Evolutionary conservation across 2,329 filamentous ascomycete species (phyloP), one percentile per base, ranked within the genome.

Genomic region (Conoideocrella luteorostrata): DNA sequence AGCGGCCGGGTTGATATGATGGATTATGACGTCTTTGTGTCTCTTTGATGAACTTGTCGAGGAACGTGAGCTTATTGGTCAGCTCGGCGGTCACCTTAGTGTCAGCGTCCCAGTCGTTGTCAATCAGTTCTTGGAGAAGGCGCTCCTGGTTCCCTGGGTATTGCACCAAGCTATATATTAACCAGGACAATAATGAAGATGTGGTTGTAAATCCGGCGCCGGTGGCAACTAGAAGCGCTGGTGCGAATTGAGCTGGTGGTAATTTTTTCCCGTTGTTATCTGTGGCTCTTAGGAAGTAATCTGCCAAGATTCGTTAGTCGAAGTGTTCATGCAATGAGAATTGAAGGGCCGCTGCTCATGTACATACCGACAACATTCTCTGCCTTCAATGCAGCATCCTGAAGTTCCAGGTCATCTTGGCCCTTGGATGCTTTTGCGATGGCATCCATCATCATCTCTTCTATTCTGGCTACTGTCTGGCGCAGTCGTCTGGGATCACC

Each of bases 141-240:
- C 69, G 62, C 9, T 76, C 75, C 53, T 82, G 78, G 57, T 72
- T 71, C 0, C 74, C 77, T 0, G 68, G 64, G 51, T 82, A 81
- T 3, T 57, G 62, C 5, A 73, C 68, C 1, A 80, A 58, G 5
- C 68, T 65, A 53, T 78, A 80, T 30, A 80, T 54, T 2, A 76
- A 62, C 78, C 77, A 82, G 0, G 75, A 77, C 2, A 81, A 63
- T 4, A 81, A 67, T 0, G 75, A 74, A 3, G 70, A 73, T 1
- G 74, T 82, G 0, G 78, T 82, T 2, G 74, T 78, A 61, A 82
- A 82, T 17, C 78, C 78, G 2, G 78, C 78, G 4, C 66, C 77
- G 0, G 70, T 75, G 6, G 69, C 68, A 3, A 80, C 74, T 2
- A 78, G 61, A 0, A 79, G 60, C 0, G 58, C 52, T 0, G 50